Conservation (phyloP, 176 grass and related monocot species). For the Avena eriantha region DNA sequence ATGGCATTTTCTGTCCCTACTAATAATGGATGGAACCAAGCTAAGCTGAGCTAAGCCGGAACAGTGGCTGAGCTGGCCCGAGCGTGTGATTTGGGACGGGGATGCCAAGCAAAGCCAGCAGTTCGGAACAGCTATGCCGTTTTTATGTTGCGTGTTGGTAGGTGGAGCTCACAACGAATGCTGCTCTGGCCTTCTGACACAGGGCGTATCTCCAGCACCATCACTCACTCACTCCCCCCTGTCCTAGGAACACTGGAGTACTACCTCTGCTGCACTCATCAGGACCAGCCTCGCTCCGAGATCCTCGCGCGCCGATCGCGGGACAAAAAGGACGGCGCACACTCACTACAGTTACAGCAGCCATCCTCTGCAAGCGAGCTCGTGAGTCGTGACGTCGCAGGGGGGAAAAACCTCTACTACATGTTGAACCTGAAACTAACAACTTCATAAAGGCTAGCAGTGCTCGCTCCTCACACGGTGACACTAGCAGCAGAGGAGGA, state of each 20-base stretch:
- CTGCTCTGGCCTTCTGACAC: constrained; percentile 39
- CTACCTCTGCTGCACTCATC: neutral
- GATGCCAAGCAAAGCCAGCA: neutral
- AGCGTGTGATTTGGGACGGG: neutral
- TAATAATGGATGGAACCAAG: neutral
- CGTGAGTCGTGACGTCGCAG: neutral
- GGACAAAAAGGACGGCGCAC: neutral
- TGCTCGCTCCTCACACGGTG: neutral
- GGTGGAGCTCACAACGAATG: constrained; percentile 28
- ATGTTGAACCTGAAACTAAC: constrained; percentile 31
- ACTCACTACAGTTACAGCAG: neutral
- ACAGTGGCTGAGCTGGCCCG: constrained; percentile 11
- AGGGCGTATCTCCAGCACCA: neutral
- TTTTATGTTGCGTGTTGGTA: neutral
- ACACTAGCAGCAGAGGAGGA: too few species aligned
- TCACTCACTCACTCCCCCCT: neutral
- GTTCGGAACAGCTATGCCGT: neutral
- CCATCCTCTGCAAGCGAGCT: too few species aligned
- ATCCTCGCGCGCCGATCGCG: neutral
- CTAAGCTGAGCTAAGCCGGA: neutral
- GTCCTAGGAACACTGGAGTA: constrained; percentile 7
- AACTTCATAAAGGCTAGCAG: neutral
- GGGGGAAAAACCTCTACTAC: neutral
- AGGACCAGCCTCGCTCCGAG: constrained; percentile 7
- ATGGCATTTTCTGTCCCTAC: neutral